phyloP scores from a whole-genome alignment of 345 rosid genomes.

The Eutrema yunnanense region DNA sequence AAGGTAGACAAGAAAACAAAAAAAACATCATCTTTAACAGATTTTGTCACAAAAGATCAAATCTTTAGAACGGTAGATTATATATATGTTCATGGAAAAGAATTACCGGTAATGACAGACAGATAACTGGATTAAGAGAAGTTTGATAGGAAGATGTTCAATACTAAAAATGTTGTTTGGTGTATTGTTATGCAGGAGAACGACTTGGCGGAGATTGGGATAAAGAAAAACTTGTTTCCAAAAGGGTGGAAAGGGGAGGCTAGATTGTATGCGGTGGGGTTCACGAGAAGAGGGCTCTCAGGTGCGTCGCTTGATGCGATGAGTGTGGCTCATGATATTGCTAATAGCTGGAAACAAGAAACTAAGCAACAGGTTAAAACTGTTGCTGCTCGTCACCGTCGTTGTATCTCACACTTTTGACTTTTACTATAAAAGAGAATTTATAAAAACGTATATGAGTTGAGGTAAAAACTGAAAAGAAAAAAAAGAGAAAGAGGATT shows the following conservation, averaged over 20 bases:
- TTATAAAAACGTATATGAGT: conserved; percentile 4
- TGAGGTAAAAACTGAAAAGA: not conserved
- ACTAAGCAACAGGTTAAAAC: conserved; percentile 48
- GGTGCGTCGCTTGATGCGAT: conserved; percentile 71
- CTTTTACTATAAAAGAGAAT: not conserved
- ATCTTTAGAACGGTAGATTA: not conserved
- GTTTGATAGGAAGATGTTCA: not conserved
- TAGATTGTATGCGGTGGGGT: conserved; percentile 81
- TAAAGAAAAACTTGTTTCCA: conserved; percentile 61
- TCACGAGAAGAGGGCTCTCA: conserved; percentile 71
- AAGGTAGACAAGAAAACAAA: conserved; percentile 40
- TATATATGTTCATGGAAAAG: not conserved
- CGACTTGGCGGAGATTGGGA: conserved; percentile 59
- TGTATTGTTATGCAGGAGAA: conserved; percentile 42
- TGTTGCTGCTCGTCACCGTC: conserved; percentile 51
- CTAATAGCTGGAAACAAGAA: conserved; percentile 63
- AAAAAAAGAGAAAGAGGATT: not conserved
- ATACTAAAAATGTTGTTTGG: not conserved
- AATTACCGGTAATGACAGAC: not conserved
- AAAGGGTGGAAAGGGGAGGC: conserved; percentile 73
- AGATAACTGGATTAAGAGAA: not conserved
- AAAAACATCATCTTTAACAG: not conserved
- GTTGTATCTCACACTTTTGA: conserved; percentile 70
- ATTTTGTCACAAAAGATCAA: not conserved
- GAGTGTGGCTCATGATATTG: conserved; percentile 59